Evolutionary conservation across 129 eudicot genomes (phyloP), one percentile per base, ranked within the genome.

Genomic region (Helianthus tuberosus): DNA sequence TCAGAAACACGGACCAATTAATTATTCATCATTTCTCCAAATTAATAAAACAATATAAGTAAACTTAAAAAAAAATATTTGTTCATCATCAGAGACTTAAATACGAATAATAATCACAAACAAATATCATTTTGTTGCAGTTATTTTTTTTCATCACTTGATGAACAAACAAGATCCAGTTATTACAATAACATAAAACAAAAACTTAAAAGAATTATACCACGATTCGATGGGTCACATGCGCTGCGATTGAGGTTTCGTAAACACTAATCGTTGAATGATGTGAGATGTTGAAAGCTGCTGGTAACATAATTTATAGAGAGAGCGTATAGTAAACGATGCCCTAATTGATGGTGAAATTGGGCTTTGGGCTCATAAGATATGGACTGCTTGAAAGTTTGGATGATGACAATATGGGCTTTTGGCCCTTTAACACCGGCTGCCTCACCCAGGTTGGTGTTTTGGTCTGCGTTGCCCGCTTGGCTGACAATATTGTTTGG

Each of bases 1-100:
- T 82, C 86, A 73, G 86, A 77, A 82, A 82, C 86, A 83, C 80
- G 86, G 86, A 83, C 83, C 86, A 83, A 83, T 67, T 11, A 6
- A 5, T 50, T 82, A 5, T 14, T 73, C 86, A 60, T 82, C 86
- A 74, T 68, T 11, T 73, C 86, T 38, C 83, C 43, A 29, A 23
- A 49, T 50, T 14, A 20, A 0, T 46, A 16, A 4, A 3, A 57
- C 8, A 47, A 25, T 5, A 8, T 3, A 41, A 41, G 0, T 0
- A 58, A 5, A 6, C 17, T 5, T 3, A 61, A 1, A 35, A 1
- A 35, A 6, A 3, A 5, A 16, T 0, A 17, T 5, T 0, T 3
- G 50, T 35, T 62, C 12, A 71, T 64, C 82, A 78, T 78, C 82
- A 78, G 82, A 78, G 77, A 78, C 82, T 78, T 78, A 78, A 78